phyloP scores from a whole-genome alignment of 2,329 filamentous ascomycete genomes.

The Dactylella cylindrospora region DNA sequence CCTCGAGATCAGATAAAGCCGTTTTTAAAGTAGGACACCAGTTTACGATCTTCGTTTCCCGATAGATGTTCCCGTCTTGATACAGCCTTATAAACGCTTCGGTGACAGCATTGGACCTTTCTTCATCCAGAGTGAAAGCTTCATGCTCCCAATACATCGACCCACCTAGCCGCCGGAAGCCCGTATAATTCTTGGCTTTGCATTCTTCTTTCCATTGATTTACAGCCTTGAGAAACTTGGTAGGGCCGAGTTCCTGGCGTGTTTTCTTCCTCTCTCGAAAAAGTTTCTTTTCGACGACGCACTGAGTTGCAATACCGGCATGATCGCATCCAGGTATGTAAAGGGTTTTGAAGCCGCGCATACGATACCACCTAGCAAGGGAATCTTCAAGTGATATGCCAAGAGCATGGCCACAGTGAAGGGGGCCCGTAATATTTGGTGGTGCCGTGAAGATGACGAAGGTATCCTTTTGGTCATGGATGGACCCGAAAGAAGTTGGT shows the following conservation, averaged over 20 bases:
- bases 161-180: slow-evolving; percentile 46
- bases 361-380: slow-evolving; percentile 47
- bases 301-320: slow-evolving; percentile 48
- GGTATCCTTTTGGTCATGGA: not conserved
- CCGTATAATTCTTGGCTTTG: slow-evolving; percentile 38
- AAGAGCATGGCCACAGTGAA: slow-evolving; percentile 48
- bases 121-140: slow-evolving; percentile 46
- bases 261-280: slow-evolving; percentile 28
- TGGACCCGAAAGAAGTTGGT: too few species aligned
- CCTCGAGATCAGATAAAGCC: slow-evolving; percentile 47
- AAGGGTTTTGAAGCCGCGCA: slow-evolving; percentile 45
- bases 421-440: slow-evolving; percentile 47
- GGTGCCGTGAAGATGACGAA: slow-evolving; percentile 47
- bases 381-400: slow-evolving; percentile 47
- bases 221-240: slow-evolving; percentile 40
- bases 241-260: slow-evolving; percentile 40
- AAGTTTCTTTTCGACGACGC: slow-evolving; percentile 47
- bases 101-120: slow-evolving; percentile 42
- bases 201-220: slow-evolving; percentile 45
- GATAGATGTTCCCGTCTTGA: slow-evolving; percentile 47
- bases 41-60: slow-evolving; percentile 47
- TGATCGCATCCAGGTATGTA: slow-evolving; percentile 48
- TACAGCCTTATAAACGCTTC: slow-evolving; percentile 47
- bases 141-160: slow-evolving; percentile 44
- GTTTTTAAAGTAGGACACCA: slow-evolving; percentile 46